Conservation (phyloP, 345 rosid genomes). For the Microthlaspi erraticum region DNA sequence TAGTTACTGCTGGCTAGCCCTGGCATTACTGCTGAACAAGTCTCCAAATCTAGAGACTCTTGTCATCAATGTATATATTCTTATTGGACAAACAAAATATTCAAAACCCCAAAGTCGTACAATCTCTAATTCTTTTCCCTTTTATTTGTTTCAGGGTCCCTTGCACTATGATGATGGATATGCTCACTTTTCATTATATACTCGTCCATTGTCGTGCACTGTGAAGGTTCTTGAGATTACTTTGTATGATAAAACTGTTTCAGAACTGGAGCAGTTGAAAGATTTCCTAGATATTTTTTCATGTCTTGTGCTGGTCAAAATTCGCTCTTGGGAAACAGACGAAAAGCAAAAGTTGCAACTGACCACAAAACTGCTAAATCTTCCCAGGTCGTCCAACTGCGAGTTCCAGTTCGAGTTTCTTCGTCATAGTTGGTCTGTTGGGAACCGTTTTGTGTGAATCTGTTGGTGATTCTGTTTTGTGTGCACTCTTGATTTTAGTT, state of each 20-base stretch:
- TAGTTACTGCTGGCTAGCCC: too few species aligned
- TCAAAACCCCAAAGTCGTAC: too few species aligned
- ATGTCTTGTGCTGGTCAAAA: conserved; percentile 22
- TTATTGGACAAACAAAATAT: too few species aligned
- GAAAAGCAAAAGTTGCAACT: neutral
- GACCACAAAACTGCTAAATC: neutral
- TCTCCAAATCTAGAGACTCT: too few species aligned
- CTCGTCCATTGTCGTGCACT: neutral
- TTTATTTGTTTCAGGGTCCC: too few species aligned
- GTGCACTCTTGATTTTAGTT: too few species aligned
- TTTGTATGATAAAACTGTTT: neutral
- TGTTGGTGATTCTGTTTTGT: too few species aligned
- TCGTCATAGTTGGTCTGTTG: too few species aligned
- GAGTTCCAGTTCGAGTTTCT: neutral
- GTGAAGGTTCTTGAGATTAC: conserved; percentile 15
- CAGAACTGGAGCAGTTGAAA: neutral
- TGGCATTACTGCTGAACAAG: too few species aligned
- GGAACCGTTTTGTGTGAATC: too few species aligned
- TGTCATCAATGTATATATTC: too few species aligned
- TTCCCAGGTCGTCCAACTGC: conserved; percentile 1
- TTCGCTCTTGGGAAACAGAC: neutral
- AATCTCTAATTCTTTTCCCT: too few species aligned
- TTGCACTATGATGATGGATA: neutral
- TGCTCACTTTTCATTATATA: neutral
- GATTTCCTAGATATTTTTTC: neutral